Evolutionary conservation across 2,329 filamentous ascomycete genomes (phyloP), one percentile per base, ranked within the genome.

Genomic region (Orbilia quercus): DNA sequence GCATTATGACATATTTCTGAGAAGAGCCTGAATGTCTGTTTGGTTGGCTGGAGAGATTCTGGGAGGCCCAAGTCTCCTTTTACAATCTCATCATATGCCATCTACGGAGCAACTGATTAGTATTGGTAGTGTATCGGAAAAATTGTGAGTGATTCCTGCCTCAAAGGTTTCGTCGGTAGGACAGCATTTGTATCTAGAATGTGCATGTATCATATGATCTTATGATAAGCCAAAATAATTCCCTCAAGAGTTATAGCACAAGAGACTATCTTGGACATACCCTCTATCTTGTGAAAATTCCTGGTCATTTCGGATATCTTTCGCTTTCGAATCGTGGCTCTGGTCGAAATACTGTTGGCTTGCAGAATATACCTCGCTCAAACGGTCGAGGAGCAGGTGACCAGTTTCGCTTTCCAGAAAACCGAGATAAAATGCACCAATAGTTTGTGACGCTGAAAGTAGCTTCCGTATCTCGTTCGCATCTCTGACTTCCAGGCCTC

Each of bases 1-100:
- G 59, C 59, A 40, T 42, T 65, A 36, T 72, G 67, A 47, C 67
- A 72, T 6, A 65, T 72, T 25, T 72, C 67, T 6, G 67, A 65
- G 18, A 72, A 72, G 54, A 34, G 51, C 44, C 65, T 72, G 22
- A 72, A 12, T 1, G 67, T 72, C 25, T 59, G 44, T 34, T 45
- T 44, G 54, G 16, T 55, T n/a, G 51, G 53, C 6, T 60, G 51
- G 3, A 72, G 54, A 11, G 4, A 28, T 40, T 18, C n/a, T 25
- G 67, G 67, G 7, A 72, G 45, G 20, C n/a, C 9, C 1, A 72
- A 5, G 14, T 72, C 54, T 16, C 59, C 67, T 42, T 72, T 72
- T 16, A 72, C 59, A 20, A 72, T 44, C 28, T 72, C 67, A 23
- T 72, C 53, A 20, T 72, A 72, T 25, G 67, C 23, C 59, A 72